Evolutionary conservation across 345 rosid genomes (phyloP), one percentile per base, ranked within the genome.

Genomic region (Aquilaria yunnanensis): DNA sequence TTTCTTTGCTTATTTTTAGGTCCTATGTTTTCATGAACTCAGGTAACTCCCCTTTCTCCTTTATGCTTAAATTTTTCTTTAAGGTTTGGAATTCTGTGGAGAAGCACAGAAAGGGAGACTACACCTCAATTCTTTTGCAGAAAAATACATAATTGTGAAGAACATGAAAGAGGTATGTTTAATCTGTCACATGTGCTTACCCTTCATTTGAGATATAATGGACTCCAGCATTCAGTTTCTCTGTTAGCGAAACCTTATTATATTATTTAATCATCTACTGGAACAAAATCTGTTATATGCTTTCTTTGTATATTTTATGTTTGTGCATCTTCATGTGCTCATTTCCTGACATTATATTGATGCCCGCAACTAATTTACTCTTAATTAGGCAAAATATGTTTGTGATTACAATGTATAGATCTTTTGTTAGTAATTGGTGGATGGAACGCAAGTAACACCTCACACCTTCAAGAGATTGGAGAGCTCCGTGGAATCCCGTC

Each of bases 371-470:
- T 50, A 12, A 29, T 8, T 31, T 37, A 37, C 43, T 37, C 23
- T 16, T 4, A 37, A 37, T 49, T 77, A 88, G 97, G 96, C 93
- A 47, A 79, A 14, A 52, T 90, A 88, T 62, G 90, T 88, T 53
- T 90, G 92, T 63, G 96, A 90, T 80, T 90, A 87, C 82, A 78
- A 87, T 68, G 92, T 88, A 47, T 88, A 51, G 97, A 90, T 68
- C 89, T 87, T 60, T 82, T 90, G 66, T 70, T 90, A 71, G 97
- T 90, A 0, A 81, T 90, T 2, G 97, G 96, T 14, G 97, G 97
- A 12, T 88, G 95, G 92, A 90, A 90, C 74, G 88, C 97, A 13
- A 90, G 97, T 71, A 90, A 90, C 81, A 90, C 97, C 23, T 88
- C 97, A 41, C 97, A 90, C 75, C 89, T 90, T 75, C 96, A 90